Evolutionary conservation across 192 early-diverging fungal genomes (phyloP), one percentile per base, ranked within the genome.

Genomic region (Podila horticola): DNA sequence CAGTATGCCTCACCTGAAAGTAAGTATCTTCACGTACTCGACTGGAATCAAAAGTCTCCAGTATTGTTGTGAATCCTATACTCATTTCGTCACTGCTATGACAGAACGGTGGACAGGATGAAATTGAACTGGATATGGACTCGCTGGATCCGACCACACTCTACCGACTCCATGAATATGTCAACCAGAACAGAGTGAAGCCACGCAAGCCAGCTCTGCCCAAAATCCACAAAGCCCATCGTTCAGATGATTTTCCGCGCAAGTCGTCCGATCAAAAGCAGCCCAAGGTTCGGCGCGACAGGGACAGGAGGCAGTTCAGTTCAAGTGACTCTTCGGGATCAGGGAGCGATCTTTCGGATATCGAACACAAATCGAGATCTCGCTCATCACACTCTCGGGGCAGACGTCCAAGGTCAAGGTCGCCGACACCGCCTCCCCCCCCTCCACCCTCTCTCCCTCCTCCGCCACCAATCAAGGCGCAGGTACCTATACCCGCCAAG

Each of bases 91-190:
- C 20, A 75, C 2, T 34, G 19, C 60, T 64, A 50, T n/a, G 36
- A 52, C 66, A 84, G 83, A 74, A 66, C 59, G 84, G 85, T 28
- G 90, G 87, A 8, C 90, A 93, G 61, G 94, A 95, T 41, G 97
- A 98, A 77, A 96, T 98, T 69, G 97, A 98, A 79, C 86, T 99
- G 66, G 98, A 99, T 69, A 98, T 99, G 82, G 96, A 97, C 71
- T 87, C 94, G 0, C 83, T 98, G 55, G 93, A 95, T 76, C 88
- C 91, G 62, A 84, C 83, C 30, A 97, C 96, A 8, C 88, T 97
- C 26, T 94, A 89, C 82, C 89, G 90, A 74, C 84, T 99, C 49
- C 95, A 97, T 76, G 88, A 94, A 62, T 98, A 95, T 83, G 97
- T 97, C 15, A 85, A 87, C 73, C 87, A 86, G 49, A 89, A 77